Conservation (phyloP, 306 rosid species). For the Lathyrus tuberosus region DNA sequence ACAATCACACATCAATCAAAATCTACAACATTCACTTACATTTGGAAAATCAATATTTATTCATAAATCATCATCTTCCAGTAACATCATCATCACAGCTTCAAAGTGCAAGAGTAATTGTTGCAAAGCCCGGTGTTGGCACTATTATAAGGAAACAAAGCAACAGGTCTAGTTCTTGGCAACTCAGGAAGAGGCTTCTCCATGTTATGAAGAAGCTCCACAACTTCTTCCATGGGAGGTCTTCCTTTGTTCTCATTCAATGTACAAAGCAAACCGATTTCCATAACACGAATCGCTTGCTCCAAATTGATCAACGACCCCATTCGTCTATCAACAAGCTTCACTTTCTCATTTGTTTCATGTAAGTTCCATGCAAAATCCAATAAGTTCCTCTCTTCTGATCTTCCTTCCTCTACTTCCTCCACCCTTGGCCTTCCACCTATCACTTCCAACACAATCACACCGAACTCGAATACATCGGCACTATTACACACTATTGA, state of each 20-base stretch:
- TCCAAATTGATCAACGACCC: slow-evolving; percentile 62
- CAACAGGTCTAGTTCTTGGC: slow-evolving; percentile 66
- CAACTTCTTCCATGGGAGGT: slow-evolving; percentile 73
- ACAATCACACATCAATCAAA: slow-evolving; percentile 18
- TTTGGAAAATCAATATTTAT: background rate
- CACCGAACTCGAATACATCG: slow-evolving; percentile 78
- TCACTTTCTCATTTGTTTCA: slow-evolving; percentile 52
- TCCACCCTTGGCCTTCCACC: slow-evolving; percentile 64
- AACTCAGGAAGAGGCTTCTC: slow-evolving; percentile 66
- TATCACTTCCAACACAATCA: slow-evolving; percentile 73
- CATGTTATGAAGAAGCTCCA: slow-evolving; percentile 57
- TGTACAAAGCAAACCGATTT: slow-evolving; percentile 79
- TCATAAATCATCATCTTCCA: slow-evolving; percentile 4
- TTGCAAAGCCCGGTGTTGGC: slow-evolving; percentile 67
- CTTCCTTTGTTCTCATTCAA: slow-evolving; percentile 69
- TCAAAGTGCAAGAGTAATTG: slow-evolving; percentile 63
- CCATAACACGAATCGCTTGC: slow-evolving; percentile 62
- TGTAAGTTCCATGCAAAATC: slow-evolving; percentile 76
- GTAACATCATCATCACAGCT: background rate
- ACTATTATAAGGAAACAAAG: slow-evolving; percentile 72
- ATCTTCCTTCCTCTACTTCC: slow-evolving; percentile 39
- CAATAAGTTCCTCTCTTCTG: slow-evolving; percentile 58
- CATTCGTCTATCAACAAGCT: slow-evolving; percentile 67
- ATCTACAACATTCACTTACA: slow-evolving; percentile 11
- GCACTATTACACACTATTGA: slow-evolving; percentile 56